Evolutionary conservation across 495 filamentous ascomycete genomes (phyloP).

Genomic region (Sordaria brevicollis): DNA sequence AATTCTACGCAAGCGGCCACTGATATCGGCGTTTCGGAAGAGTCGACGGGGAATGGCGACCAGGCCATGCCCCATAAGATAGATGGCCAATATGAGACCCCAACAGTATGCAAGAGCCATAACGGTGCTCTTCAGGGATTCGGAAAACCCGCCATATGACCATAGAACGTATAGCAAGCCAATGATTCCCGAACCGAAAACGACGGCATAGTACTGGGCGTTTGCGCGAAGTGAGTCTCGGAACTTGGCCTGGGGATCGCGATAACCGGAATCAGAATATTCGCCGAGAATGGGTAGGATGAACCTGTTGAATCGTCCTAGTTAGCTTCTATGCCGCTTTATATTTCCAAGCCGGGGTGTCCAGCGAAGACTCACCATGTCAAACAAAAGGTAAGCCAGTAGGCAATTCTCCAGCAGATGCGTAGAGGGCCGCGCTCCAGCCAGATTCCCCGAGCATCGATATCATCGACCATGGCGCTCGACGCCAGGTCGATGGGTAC

Average conservation of each 20-base stretch:
- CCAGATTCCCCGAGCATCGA: slow-evolving; percentile 51
- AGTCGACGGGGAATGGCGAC: slow-evolving; percentile 80
- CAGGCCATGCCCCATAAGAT: slow-evolving; percentile 92
- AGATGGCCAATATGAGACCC: slow-evolving; percentile 83
- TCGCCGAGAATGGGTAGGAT: slow-evolving; percentile 90
- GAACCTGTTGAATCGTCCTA: slow-evolving; percentile 41
- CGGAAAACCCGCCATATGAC: slow-evolving; percentile 49
- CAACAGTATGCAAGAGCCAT: slow-evolving; percentile 94
- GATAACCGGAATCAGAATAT: slow-evolving; percentile 87
- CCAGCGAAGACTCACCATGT: slow-evolving; percentile 57
- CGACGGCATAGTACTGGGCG: slow-evolving; percentile 74
- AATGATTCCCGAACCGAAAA: slow-evolving; percentile 57
- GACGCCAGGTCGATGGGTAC: slow-evolving; percentile 95
- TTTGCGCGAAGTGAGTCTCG: slow-evolving; percentile 78
- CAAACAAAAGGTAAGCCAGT: slow-evolving; percentile 91
- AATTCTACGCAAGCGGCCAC: slow-evolving; percentile 57
- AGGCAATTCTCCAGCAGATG: slow-evolving; percentile 84
- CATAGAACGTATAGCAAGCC: slow-evolving; percentile 77
- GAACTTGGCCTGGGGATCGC: slow-evolving; percentile 68
- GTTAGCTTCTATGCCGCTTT: background rate
- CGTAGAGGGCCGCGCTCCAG: slow-evolving; percentile 58
- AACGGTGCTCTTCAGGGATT: slow-evolving; percentile 64
- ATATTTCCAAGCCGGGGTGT: background rate
- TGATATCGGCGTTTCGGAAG: slow-evolving; percentile 64
- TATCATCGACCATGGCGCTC: slow-evolving; percentile 58